These are phyloP conservation scores for Colletotrichum musae DNA, from an alignment of 2,329 filamentous ascomycete genomes.

Conservation along the genomic window DNA sequence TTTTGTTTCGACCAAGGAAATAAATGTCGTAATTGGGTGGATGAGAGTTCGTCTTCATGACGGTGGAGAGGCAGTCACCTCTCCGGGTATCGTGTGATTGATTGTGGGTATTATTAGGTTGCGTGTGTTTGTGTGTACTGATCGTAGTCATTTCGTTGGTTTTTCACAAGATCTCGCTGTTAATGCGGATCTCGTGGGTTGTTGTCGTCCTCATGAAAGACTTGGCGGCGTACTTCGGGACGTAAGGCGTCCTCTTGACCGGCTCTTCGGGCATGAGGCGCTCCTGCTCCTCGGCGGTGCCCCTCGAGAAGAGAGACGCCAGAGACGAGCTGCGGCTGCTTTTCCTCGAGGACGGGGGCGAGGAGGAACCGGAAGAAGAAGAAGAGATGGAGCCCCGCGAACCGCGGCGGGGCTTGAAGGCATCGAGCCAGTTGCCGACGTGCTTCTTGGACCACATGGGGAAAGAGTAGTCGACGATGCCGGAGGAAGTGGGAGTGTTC, in stretches of 20 bases:
- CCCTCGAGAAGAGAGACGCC: slow-evolving; percentile 22
- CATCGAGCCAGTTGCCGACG: slow-evolving; percentile 33
- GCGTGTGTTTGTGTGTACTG: neutral
- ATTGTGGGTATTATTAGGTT: slow-evolving; percentile 1
- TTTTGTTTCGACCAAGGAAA: neutral
- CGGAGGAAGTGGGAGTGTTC: slow-evolving; percentile 14
- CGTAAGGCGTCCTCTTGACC: slow-evolving; percentile 21
- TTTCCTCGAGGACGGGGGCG: slow-evolving; percentile 13
- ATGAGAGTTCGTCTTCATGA: neutral
- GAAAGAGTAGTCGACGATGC: slow-evolving; percentile 21
- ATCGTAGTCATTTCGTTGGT: neutral
- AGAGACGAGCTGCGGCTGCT: slow-evolving; percentile 29
- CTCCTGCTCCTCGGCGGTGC: slow-evolving; percentile 26
- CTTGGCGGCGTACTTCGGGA: slow-evolving; percentile 58
- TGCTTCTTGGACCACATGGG: slow-evolving; percentile 38
- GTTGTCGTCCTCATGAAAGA: slow-evolving; percentile 60
- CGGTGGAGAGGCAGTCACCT: neutral
- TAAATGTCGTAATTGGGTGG: neutral
- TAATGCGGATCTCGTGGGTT: slow-evolving; percentile 54
- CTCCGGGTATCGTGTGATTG: slow-evolving; percentile 16
- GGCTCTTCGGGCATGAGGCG: slow-evolving; percentile 32
- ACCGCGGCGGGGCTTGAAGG: slow-evolving; percentile 33
- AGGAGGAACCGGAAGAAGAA: slow-evolving; percentile 10
- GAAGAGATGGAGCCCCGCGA: slow-evolving; percentile 27
- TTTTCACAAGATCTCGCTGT: slow-evolving; percentile 50